phyloP scores from a whole-genome alignment of 176 grass and related monocot genomes.

The Elymus sibiricus region DNA sequence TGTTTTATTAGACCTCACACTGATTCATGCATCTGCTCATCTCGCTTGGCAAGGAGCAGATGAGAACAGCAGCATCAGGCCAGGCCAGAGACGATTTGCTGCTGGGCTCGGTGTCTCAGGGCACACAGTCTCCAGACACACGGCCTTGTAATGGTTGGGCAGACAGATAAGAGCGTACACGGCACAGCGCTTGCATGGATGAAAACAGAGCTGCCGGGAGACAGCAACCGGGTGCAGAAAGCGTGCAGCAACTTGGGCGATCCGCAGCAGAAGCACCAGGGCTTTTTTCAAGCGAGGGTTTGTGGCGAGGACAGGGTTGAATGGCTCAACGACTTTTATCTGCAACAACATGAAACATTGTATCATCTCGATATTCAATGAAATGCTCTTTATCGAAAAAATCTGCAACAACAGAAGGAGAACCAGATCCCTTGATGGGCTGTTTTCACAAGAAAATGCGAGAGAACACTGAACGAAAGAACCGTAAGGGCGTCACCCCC shows the following conservation, averaged over 20 bases:
- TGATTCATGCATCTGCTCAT: background rate
- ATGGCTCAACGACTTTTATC: background rate
- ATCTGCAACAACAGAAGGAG: background rate
- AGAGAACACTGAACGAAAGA: background rate
- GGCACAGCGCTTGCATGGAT: background rate
- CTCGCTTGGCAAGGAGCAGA: background rate
- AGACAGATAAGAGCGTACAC: background rate
- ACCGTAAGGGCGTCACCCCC: background rate
- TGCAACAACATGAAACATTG: background rate
- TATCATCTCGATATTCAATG: no score
- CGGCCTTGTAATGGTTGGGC: background rate
- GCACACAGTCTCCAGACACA: background rate
- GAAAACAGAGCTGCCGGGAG: constrained; percentile 21
- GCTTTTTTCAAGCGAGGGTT: background rate
- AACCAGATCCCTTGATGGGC: constrained; percentile 6
- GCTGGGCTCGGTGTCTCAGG: background rate
- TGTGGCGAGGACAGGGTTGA: constrained; percentile 17
- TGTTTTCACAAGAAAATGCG: background rate
- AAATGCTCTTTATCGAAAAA: no score
- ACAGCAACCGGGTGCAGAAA: constrained; percentile 25
- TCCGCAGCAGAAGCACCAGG: background rate
- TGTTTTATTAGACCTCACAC: background rate
- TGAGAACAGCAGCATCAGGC: background rate
- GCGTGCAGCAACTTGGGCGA: background rate
- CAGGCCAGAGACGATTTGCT: background rate